Evolutionary conservation across 768 basidiomycete species (phyloP), one percentile per base, ranked within the genome.

Genomic region (Megacollybia marginata): DNA sequence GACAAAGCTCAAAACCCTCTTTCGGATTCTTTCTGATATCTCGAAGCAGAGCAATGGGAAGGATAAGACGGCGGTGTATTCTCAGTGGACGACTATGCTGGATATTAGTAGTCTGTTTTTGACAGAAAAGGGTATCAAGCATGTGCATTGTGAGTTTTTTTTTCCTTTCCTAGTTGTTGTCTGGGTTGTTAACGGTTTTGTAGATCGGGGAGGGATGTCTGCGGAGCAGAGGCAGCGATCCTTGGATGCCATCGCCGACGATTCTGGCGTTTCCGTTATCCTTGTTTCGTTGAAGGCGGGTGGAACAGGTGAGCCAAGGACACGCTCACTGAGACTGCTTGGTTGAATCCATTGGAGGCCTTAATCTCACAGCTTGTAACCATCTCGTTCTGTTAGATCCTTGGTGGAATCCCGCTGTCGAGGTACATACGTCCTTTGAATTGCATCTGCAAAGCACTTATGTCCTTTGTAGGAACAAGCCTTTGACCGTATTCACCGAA

Each of bases 1-100:
- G 7, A 83, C 94, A 16, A 99, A 99, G 67, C 89, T 92, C 47
- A 76, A 84, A 32, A 92, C 86, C 76, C 76, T 91, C 35, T 57
- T 96, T 44, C 75, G 85, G 57, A 65, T 97, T 9, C 69, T 99
- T 38, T 57, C 68, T 10, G 74, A 81, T 15, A 81, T 92, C 47
- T 77, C 83, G 13, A 67, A 73, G 44, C 72, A 79, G 47, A 73
- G 79, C 10, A 65, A 77, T 12, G 63, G 73, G 15, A 65, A 70
- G 52, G 92, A 96, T 62, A 99, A 97, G 76, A 95, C 93, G 0
- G 98, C 98, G 54, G 83, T 99, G 18, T 98, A 97, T 62, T 93
- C 91, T 0, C 94, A 96, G 60, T 91, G 91, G 54, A 97, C 95
- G 1, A 74, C 77, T 47, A 82, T 90, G 87, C 69, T 99, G 53